Base-by-base conservation (phyloP, 2,329 filamentous ascomycete genomes). In the Mariannaea elegans region DNA sequence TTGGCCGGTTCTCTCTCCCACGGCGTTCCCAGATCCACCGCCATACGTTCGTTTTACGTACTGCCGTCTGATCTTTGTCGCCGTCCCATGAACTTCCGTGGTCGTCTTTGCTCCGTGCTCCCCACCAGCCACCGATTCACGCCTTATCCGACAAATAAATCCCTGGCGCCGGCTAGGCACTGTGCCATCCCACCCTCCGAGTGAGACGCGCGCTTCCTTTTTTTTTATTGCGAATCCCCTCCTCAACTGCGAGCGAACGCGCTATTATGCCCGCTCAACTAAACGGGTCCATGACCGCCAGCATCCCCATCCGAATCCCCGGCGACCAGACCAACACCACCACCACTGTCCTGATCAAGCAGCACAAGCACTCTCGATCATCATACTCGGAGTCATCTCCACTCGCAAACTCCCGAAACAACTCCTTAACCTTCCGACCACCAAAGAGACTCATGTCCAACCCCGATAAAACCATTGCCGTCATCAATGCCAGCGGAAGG, bases 401-500 rank as follows among this genome's bases (percentile, higher is more conserved):
- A 9, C 78, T 87, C 48, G 76, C 80, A 51, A 73, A 69, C 58
- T 85, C 85, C 14, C 78, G 85, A 66, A 87, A 87, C 66, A 87
- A 86, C 66, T 87, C 85, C 19, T 68, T 87, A 59, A 87, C 81
- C n/a, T 87, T 87, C 67, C 84, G 85, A 18, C 85, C 85, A 14
- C 76, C 82, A 45, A 87, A 87, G 75, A 81, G 85, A 66, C 78
- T 84, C 67, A 87, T 85, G 78, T 82, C 83, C 60, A 79, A 81
- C 27, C 84, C 85, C 42, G 83, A 86, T 74, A 95, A 94, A 81
- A 95, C 91, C 55, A 93, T 97, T 72, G 94, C 94, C 74, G 90
- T 97, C 73, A 94, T 98, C 80, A 98, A 98, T 80, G 93, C 93
- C 74, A 94, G 93, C 75, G 95, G 95, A 73, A 91, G 95, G 71